Conservation (phyloP, 2,329 filamentous ascomycete species). For the Colletotrichum tofieldiae region DNA sequence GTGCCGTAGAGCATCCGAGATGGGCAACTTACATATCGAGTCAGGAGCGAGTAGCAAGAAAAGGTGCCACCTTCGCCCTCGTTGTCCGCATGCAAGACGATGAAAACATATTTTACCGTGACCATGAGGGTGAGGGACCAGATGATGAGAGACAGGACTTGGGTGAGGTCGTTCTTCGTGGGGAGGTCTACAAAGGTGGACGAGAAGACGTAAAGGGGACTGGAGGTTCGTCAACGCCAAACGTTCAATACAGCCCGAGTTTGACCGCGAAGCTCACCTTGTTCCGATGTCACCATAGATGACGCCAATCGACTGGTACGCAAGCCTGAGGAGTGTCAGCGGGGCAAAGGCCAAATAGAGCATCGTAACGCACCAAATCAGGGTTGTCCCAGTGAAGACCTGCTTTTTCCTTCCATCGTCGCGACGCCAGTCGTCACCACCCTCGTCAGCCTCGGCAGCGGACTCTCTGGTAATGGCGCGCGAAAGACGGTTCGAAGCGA, state of each 20-base stretch:
- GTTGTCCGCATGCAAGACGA: conserved; percentile 77
- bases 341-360: accelerated
- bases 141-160: conserved; percentile 77
- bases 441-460: conserved; percentile 48
- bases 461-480: conserved; percentile 46
- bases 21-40: conserved; percentile 64
- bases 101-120: conserved; percentile 77
- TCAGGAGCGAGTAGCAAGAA: conserved; percentile 75
- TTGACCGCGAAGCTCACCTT: conserved; percentile 6
- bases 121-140: conserved; percentile 81
- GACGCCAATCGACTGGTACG: conserved; percentile 76
- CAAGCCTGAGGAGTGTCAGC: conserved; percentile 60
- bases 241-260: not conserved
- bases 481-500: conserved; percentile 44
- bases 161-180: conserved; percentile 71
- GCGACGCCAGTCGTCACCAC: conserved; percentile 51
- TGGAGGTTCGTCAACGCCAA: conserved; percentile 45
- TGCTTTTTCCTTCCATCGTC: conserved; percentile 54
- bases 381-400: conserved; percentile 53
- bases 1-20: not conserved
- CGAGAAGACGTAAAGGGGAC: conserved; percentile 80
- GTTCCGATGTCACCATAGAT: conserved; percentile 81
- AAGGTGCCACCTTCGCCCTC: conserved; percentile 82
- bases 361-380: conserved; percentile 50
- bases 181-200: conserved; percentile 75